Percentiles rank a stretch among this genome's conserved stretches.
Evolutionary conservation across 495 filamentous ascomycete species (phyloP).

Genomic region (Xylaria flabelliformis): DNA sequence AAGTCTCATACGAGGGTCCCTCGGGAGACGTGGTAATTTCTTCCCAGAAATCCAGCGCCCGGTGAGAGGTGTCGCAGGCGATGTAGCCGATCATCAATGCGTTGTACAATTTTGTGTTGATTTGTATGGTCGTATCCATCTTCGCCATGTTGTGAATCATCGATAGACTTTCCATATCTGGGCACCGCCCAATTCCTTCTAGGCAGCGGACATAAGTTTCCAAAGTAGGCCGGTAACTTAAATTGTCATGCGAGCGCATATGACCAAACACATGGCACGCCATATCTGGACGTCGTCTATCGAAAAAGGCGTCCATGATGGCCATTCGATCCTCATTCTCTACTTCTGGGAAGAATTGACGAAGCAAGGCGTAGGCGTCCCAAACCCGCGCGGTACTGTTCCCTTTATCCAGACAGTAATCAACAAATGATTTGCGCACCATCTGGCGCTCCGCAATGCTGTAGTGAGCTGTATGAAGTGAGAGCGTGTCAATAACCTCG

Average conservation of each 20-base stretch:
- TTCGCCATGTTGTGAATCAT: conserved; percentile 91
- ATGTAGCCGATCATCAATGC: conserved; percentile 86
- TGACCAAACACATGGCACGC: conserved; percentile 85
- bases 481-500: conserved; percentile 79
- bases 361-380: conserved; percentile 81
- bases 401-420: conserved; percentile 66
- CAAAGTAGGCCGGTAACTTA: conserved; percentile 63
- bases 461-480: conserved; percentile 68
- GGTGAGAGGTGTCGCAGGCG: conserved; percentile 64
- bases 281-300: conserved; percentile 76
- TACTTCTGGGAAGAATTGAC: conserved; percentile 79
- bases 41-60: conserved; percentile 78
- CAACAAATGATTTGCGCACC: conserved; percentile 67
- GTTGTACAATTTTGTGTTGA: conserved; percentile 77
- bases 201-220: conserved; percentile 81
- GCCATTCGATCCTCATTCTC: conserved; percentile 63
- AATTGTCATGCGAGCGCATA: conserved; percentile 73
- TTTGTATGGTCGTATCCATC: conserved; percentile 78
- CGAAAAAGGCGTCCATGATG: conserved; percentile 86
- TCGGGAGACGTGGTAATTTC: conserved; percentile 78
- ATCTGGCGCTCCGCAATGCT: conserved; percentile 66
- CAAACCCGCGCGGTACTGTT: conserved; percentile 70
- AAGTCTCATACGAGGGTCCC: conserved; percentile 79
- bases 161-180: conserved; percentile 68
- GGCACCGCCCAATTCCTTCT: conserved; percentile 71